Base-by-base conservation (phyloP, 2,329 filamentous ascomycete species). In the Fusarium transvaalense region DNA sequence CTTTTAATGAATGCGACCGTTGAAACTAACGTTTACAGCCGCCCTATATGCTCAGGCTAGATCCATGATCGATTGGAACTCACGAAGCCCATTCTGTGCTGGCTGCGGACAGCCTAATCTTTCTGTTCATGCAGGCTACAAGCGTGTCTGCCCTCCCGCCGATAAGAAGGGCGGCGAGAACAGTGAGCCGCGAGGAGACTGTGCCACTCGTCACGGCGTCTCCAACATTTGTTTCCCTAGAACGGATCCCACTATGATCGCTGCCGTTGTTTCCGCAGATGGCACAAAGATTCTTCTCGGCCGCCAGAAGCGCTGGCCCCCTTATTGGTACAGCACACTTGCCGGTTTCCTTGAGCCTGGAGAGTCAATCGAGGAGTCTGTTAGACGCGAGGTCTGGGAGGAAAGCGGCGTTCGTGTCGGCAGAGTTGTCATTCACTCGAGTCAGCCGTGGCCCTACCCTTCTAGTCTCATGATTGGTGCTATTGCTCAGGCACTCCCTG, bases 191-290 rank as follows among this genome's bases (percentile, higher is more conserved):
- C 89, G 93, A 10, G 85, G 85, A 2, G 86, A 91, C 19, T 99
- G 96, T 79, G 89, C 88, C 10, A 97, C 94, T 1, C 88, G 96
- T 55, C 91, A 89, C 38, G 94, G 93, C 27, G 82, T 99, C 45
- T 97, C 94, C 32, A 99, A 99, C 80, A 85, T 97, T 54, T 91
- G 87, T 75, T 98, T 97, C 84, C 95, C 95, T 4, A 89, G 94
- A 51, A 97, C 95, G 3, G 94, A 97, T 74, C 94, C 94, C 1
- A 97, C 93, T 29, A 94, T 98, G 78, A 99, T 99, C 80, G 94
- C 97, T 81, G 95, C 94, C 1, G 91, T 97, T 13, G 88, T 98
- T 32, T 97, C 92, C 54, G 85, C 90, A 51, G 92, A 97, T 72
- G 91, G 91, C 50, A 86, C 90, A 69, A 88, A 89, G 64, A 82